Percentiles rank a stretch among this genome's conserved stretches.
These are phyloP conservation scores for Mortierella sp. DNA, from an alignment of 371 early-diverging fungal species.

Conservation along the genomic window DNA sequence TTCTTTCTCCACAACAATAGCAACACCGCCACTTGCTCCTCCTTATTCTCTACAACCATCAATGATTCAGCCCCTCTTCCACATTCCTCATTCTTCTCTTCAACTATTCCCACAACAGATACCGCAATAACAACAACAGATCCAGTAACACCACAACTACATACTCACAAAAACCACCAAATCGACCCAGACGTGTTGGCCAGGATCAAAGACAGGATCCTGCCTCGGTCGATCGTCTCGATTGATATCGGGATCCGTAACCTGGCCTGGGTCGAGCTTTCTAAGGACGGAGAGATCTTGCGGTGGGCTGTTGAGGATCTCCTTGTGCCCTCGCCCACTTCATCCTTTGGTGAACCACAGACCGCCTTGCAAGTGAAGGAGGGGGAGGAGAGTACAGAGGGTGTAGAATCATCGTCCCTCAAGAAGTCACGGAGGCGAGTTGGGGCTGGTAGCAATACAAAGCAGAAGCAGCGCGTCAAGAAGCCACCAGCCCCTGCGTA, in stretches of 20 bases:
- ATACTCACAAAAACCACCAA: background rate
- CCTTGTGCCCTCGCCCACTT: background rate
- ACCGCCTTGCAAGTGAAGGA: background rate
- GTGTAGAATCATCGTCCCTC: background rate
- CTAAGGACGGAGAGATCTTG: conserved; percentile 51
- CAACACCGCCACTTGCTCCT: background rate
- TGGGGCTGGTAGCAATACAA: conserved; percentile 1
- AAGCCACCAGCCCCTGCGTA: conserved; percentile 10
- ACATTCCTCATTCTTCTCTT: background rate
- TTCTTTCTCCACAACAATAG: conserved; percentile 2
- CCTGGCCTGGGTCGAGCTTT: conserved; percentile 72
- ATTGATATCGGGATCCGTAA: conserved; percentile 83
- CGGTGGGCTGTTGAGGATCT: conserved; percentile 64
- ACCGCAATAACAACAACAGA: background rate
- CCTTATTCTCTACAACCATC: background rate
- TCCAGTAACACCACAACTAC: background rate
- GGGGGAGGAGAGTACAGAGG: background rate
- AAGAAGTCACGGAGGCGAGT: background rate
- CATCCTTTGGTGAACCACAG: background rate
- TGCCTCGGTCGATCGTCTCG: conserved; percentile 68
- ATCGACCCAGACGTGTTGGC: background rate
- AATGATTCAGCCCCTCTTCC: background rate
- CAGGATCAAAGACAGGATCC: conserved; percentile 19
- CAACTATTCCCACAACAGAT: background rate
- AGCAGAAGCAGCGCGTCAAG: background rate